Evolutionary conservation across 2,329 filamentous ascomycete species (phyloP), one percentile per base, ranked within the genome.

Genomic region (Lasiodiplodia sp.): DNA sequence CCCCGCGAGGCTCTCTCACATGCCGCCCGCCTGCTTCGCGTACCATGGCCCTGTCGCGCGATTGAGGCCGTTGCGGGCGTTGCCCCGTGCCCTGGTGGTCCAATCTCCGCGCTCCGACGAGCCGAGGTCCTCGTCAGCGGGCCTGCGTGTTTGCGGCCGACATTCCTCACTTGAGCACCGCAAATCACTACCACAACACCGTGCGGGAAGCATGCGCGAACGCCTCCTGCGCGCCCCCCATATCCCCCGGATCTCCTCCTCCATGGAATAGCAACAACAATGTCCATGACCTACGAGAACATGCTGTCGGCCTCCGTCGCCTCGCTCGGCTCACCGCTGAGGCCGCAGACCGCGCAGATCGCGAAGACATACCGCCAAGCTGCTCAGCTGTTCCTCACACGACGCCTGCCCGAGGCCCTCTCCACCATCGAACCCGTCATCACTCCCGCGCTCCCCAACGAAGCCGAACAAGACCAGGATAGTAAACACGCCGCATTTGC

Each of bases 281-380:
- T 83, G 74, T 76, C 79, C 74, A 85, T 83, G 74, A 82, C 85
- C 71, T 83, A 85, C 71, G 74, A 85, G 74, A 86, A 87, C 75
- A 82, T 85, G 70, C 83, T 90, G 70, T 88, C 90, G 52, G 87
- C 88, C 68, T 92, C 92, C 70, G 88, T 92, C 73, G 88, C 90
- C 66, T 92, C 90, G 68, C 84, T 93, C 60, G 87, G 88, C 34
- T 88, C 88, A 63, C 89, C 90, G 66, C 88, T 89, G 66, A 62
- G 67, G 37, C 58, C 58, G 11, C 86, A 86, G 47, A 85, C 90
- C 55, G 90, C 88, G 60, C 88, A 92, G 75, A 92, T 97, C 75
- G 96, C 95, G 73, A 96, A 96, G 81, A 92, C 92, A 37, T 98
- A 98, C 83, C 93, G 95, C 72, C 94, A 97, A 83, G 92, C 96